Conservation (phyloP, 208 protist genomes). For the Vickermania ingenoplastis region DNA sequence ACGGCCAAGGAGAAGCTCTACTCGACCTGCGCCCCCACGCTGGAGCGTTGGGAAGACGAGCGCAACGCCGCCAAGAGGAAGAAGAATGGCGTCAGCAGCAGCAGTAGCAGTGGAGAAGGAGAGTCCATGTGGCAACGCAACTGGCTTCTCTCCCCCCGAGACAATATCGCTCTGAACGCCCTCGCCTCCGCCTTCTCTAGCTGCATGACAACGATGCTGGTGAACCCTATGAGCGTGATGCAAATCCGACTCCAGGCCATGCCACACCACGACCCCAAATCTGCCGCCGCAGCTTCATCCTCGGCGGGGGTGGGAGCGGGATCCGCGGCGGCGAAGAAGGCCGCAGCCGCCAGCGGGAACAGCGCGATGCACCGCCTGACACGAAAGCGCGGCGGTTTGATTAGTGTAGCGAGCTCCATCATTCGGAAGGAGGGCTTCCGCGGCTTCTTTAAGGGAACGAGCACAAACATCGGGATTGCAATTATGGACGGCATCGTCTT, state of each 20-base stretch:
- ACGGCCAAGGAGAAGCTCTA: constrained; percentile 66
- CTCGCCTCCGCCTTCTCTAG: constrained; percentile 52
- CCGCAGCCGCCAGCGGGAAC: not conserved
- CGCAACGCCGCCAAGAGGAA: not conserved
- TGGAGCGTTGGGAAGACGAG: constrained; percentile 38
- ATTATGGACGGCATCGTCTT: constrained; percentile 77
- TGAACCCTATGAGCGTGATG: constrained; percentile 75
- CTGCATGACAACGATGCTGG: constrained; percentile 47
- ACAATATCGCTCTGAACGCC: constrained; percentile 77
- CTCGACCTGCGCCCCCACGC: constrained; percentile 28
- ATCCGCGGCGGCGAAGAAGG: constrained; percentile 8
- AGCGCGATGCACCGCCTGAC: not conserved
- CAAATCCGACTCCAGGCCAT: constrained; percentile 72
- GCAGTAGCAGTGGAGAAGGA: not conserved
- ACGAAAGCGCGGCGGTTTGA: not conserved
- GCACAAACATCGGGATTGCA: constrained; percentile 51
- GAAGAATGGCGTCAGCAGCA: not conserved
- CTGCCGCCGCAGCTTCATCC: not conserved
- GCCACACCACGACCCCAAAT: constrained; percentile 5
- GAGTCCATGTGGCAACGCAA: constrained; percentile 30
- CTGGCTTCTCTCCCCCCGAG: constrained; percentile 63
- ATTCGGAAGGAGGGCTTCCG: constrained; percentile 44
- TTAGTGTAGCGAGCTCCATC: constrained; percentile 31
- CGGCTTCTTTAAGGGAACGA: constrained; percentile 72
- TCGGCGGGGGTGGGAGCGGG: not conserved